These are phyloP conservation scores for Leishmania amazonensis DNA, from an alignment of 208 protist species.

Conservation along the genomic window DNA sequence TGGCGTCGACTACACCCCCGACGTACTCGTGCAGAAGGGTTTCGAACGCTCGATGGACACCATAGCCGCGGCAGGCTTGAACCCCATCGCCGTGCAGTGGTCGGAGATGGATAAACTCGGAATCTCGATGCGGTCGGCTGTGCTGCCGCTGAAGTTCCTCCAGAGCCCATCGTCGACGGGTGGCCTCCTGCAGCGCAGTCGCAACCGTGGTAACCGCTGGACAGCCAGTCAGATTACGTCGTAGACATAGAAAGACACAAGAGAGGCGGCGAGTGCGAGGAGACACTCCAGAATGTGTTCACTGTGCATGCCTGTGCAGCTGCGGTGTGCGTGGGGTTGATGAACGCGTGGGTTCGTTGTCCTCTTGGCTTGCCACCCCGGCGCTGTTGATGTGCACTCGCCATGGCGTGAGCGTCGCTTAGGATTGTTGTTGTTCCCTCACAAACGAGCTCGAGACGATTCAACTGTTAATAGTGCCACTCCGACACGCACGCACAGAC, in stretches of 20 bases:
- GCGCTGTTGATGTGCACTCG: neutral
- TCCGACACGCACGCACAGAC: neutral
- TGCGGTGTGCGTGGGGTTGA: slow-evolving; percentile 3
- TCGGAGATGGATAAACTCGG: slow-evolving; percentile 94
- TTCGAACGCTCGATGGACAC: slow-evolving; percentile 92
- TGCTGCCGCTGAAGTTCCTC: slow-evolving; percentile 87
- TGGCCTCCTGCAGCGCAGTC: slow-evolving; percentile 60
- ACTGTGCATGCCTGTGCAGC: neutral
- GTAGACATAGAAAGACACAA: neutral
- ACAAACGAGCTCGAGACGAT: slow-evolving; percentile 1
- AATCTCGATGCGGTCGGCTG: slow-evolving; percentile 88
- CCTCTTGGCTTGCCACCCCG: neutral
- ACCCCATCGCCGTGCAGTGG: slow-evolving; percentile 92
- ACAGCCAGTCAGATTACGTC: slow-evolving; percentile 58
- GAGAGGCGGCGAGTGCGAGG: neutral
- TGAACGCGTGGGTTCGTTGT: neutral
- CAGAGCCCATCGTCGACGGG: slow-evolving; percentile 40
- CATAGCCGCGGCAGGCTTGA: slow-evolving; percentile 82
- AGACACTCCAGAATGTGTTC: neutral
- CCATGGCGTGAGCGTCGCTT: neutral
- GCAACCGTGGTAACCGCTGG: slow-evolving; percentile 60
- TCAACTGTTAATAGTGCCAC: neutral
- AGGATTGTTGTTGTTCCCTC: neutral
- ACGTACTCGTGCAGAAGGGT: slow-evolving; percentile 90
- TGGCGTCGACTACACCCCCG: slow-evolving; percentile 76